Conservation (phyloP, 768 basidiomycete genomes). For the Boletus reticuloceps region DNA sequence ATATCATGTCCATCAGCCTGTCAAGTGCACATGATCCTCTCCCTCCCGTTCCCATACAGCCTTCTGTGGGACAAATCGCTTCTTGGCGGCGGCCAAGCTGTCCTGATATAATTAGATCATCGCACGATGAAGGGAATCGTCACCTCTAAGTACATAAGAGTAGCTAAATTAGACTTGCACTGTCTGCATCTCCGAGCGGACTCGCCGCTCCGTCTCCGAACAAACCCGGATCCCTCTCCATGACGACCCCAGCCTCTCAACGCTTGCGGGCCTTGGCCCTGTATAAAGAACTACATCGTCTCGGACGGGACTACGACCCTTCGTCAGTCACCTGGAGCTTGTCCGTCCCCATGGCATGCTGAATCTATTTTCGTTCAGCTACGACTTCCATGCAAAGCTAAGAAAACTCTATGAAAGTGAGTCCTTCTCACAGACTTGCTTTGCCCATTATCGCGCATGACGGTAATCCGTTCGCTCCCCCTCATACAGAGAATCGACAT, state of each 20-base stretch:
- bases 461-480: background rate
- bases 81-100: no score
- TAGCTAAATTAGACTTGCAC: no score
- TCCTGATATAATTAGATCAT: no score
- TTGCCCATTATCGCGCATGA: background rate
- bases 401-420: constrained; percentile 72
- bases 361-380: constrained; percentile 43
- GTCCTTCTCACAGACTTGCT: constrained; percentile 16
- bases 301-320: constrained; percentile 82
- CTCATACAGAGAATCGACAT: constrained; percentile 55
- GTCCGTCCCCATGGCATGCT: constrained; percentile 9
- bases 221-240: constrained; percentile 17
- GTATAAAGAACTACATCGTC: constrained; percentile 80
- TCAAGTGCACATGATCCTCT: background rate
- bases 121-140: no score
- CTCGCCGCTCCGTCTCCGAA: background rate
- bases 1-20: no score
- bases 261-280: constrained; percentile 66
- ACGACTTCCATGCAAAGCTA: constrained; percentile 74
- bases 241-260: constrained; percentile 47
- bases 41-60: background rate
- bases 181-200: no score
- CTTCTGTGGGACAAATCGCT: no score
- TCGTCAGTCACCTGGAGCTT: constrained; percentile 46
- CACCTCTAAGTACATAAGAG: no score